phyloP scores from a whole-genome alignment of 371 early-diverging fungal species.

The Cokeromyces recurvatus region DNA sequence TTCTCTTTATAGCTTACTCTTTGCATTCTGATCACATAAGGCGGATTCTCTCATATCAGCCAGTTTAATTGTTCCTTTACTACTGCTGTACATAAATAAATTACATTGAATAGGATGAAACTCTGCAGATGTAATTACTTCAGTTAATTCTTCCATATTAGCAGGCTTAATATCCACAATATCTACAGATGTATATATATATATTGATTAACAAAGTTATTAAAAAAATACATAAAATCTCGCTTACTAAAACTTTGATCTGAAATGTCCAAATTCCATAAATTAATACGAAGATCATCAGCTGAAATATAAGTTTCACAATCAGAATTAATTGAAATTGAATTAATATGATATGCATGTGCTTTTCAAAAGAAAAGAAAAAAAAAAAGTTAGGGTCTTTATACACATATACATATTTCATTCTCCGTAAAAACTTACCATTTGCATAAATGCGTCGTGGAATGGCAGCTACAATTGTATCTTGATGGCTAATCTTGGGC shows the following conservation, averaged over 20 bases:
- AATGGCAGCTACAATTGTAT: constrained; percentile 91
- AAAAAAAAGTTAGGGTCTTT: not conserved
- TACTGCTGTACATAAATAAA: constrained; percentile 97
- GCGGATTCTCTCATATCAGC: constrained; percentile 96
- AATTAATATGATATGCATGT: constrained; percentile 99
- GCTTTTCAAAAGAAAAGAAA: constrained; percentile 45
- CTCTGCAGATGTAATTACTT: constrained; percentile 98
- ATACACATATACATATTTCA: not conserved
- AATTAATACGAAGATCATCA: constrained; percentile 97
- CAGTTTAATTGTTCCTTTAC: constrained; percentile 96
- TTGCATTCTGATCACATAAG: constrained; percentile 90
- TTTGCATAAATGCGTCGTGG: constrained; percentile 95
- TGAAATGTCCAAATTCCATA: constrained; percentile 96
- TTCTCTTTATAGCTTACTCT: constrained; percentile 50
- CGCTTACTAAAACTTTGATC: constrained; percentile 96
- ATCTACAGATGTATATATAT: constrained; percentile 42
- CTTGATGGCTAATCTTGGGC: constrained; percentile 88
- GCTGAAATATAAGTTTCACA: constrained; percentile 96
- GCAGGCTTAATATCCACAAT: constrained; percentile 99
- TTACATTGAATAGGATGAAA: constrained; percentile 96
- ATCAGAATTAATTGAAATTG: constrained; percentile 97
- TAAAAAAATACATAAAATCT: not conserved
- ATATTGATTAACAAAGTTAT: constrained; percentile 1
- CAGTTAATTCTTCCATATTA: constrained; percentile 98
- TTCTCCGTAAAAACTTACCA: constrained; percentile 41